phyloP scores from a whole-genome alignment of 2,329 filamentous ascomycete species.

The Diplodia mutila region DNA sequence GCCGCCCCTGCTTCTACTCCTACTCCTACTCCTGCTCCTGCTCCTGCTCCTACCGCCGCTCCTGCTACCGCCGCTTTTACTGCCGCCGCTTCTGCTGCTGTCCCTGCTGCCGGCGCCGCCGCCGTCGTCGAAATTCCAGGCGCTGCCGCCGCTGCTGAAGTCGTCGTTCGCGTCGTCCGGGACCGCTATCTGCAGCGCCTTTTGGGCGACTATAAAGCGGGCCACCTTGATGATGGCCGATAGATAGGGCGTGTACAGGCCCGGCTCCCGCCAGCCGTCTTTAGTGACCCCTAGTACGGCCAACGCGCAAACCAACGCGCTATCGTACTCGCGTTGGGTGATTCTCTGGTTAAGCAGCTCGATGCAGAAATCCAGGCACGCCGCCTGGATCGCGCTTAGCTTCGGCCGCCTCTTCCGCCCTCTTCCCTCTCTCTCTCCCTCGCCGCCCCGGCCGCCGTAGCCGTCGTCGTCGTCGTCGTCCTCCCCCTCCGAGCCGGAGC shows the following conservation, averaged over 20 bases:
- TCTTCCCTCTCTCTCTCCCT: too few species aligned
- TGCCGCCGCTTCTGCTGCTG: slow-evolving; percentile 26
- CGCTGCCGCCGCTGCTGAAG: neutral
- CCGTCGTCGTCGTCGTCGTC: too few species aligned
- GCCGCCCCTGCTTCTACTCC: too few species aligned
- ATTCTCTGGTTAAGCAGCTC: slow-evolving; percentile 30
- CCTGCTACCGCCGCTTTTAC: too few species aligned
- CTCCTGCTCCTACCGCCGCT: too few species aligned
- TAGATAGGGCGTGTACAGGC: slow-evolving; percentile 30
- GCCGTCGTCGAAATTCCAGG: slow-evolving; percentile 18
- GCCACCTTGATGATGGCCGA: slow-evolving; percentile 31
- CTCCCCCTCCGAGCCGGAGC: too few species aligned
- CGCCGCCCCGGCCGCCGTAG: too few species aligned
- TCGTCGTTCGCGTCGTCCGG: neutral
- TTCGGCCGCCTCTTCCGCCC: neutral
- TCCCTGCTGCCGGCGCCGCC: too few species aligned
- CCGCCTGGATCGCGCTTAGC: neutral
- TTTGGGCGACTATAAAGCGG: slow-evolving; percentile 31
- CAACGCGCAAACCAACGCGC: slow-evolving; percentile 31
- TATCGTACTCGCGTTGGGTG: slow-evolving; percentile 31
- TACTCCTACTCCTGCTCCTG: too few species aligned
- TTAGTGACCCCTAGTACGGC: slow-evolving; percentile 31
- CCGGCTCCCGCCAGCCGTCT: slow-evolving; percentile 27
- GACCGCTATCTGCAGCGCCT: slow-evolving; percentile 29
- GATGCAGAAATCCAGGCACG: neutral